These are phyloP conservation scores for Fistulifera pelliculosa DNA, from an alignment of 108 stramenopile species.

Conservation along the genomic window DNA sequence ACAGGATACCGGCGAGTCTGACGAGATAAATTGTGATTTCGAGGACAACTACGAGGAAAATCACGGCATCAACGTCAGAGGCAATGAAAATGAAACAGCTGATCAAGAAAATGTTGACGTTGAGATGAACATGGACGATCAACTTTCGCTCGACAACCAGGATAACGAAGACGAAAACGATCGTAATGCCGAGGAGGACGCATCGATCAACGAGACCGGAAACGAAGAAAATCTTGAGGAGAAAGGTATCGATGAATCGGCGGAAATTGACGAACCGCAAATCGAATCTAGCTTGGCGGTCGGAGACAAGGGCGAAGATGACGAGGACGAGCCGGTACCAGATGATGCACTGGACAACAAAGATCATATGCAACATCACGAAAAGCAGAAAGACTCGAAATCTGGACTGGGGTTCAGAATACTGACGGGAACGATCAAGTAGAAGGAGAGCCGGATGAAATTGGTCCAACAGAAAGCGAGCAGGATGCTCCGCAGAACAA, in stretches of 20 bases:
- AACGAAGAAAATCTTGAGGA: slow-evolving; percentile 16
- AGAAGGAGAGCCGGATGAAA: slow-evolving; percentile 6
- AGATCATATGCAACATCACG: slow-evolving; percentile 12
- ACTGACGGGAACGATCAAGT: slow-evolving; percentile 7
- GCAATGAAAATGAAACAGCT: slow-evolving; percentile 26
- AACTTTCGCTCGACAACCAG: slow-evolving; percentile 30
- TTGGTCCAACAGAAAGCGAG: slow-evolving; percentile 17
- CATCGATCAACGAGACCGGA: slow-evolving; percentile 10
- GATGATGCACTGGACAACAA: slow-evolving; percentile 21
- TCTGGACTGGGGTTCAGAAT: slow-evolving; percentile 3
- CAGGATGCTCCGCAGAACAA: slow-evolving; percentile 19
- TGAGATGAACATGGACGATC: slow-evolving; percentile 27
- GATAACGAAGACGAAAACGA: slow-evolving; percentile 9
- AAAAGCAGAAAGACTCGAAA: slow-evolving; percentile 9
- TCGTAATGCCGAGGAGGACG: slow-evolving; percentile 7
- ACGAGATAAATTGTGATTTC: slow-evolving; percentile 62
- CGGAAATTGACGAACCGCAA: slow-evolving; percentile 21
- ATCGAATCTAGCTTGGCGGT: slow-evolving; percentile 1
- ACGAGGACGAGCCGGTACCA: slow-evolving; percentile 13
- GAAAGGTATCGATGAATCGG: slow-evolving; percentile 16
- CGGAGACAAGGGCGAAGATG: slow-evolving; percentile 17
- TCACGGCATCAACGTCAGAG: slow-evolving; percentile 55
- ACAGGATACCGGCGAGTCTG: slow-evolving; percentile 25
- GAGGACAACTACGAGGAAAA: slow-evolving; percentile 78
- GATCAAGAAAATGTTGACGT: slow-evolving; percentile 33